Conservation (phyloP, 2,329 filamentous ascomycete species). For the Penicillium sp. region DNA sequence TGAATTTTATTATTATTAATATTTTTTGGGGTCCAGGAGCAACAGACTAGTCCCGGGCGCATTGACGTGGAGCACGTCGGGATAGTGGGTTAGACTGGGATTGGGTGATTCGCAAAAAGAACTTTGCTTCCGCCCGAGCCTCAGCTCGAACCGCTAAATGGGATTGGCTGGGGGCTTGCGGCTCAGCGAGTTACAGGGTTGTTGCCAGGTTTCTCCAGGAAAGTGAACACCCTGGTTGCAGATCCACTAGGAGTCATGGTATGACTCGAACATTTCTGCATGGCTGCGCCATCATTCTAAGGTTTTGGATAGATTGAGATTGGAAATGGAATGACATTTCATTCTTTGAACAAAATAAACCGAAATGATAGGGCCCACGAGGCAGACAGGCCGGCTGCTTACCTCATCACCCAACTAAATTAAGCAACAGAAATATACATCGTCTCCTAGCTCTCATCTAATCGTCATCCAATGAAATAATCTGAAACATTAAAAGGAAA, state of each 20-base stretch:
- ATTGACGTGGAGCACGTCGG: neutral
- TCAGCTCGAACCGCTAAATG: neutral
- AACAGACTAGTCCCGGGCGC: conserved; percentile 4
- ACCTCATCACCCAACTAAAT: conserved; percentile 14
- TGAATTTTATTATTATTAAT: neutral
- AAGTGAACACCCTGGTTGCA: neutral
- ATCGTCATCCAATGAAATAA: conserved; percentile 7
- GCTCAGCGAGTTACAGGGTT: neutral
- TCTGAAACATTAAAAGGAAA: conserved; percentile 10
- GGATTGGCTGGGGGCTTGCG: neutral
- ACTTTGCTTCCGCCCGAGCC: neutral
- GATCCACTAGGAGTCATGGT: neutral
- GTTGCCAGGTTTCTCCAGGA: neutral
- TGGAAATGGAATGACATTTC: neutral
- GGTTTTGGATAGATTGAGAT: neutral
- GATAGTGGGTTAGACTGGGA: neutral
- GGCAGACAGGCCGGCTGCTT: conserved; percentile 21
- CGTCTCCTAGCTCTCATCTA: conserved; percentile 15
- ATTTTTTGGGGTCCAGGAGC: neutral
- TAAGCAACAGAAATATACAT: conserved; percentile 21
- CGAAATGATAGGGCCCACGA: conserved; percentile 2
- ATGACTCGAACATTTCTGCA: neutral
- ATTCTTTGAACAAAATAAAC: neutral
- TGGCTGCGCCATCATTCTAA: neutral
- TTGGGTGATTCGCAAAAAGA: neutral